Conservation (phyloP, 1,139 yeast species). For the Debaryomycetaceae sp. region DNA sequence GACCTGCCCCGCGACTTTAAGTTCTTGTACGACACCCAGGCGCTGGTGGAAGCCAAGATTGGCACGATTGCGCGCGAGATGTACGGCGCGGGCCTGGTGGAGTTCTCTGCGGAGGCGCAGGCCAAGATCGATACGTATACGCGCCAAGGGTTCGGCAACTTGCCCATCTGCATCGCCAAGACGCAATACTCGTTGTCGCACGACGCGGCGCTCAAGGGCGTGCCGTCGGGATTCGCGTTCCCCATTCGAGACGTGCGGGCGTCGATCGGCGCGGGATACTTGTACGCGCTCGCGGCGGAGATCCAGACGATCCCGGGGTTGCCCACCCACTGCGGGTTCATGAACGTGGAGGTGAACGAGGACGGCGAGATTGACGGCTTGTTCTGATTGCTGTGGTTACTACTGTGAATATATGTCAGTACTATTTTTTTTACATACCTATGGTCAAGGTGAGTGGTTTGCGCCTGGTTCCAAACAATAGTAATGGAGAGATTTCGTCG, state of each 20-base stretch:
- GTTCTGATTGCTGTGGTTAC: too few relatives aligned
- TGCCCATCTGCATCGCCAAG: conserved; percentile 96
- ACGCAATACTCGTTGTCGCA: conserved; percentile 95
- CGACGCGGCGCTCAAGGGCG: conserved; percentile 89
- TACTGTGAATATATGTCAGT: too few relatives aligned
- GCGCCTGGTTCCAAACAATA: too few relatives aligned
- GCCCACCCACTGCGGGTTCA: conserved; percentile 93
- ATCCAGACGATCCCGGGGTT: conserved; percentile 96
- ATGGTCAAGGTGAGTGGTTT: too few relatives aligned
- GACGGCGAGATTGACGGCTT: conserved; percentile 93
- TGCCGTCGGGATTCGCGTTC: conserved; percentile 86
- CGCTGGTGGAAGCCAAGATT: conserved; percentile 74
- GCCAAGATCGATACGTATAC: conserved; percentile 77
- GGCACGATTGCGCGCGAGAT: conserved; percentile 73
- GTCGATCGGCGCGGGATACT: conserved; percentile 92
- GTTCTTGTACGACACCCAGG: conserved; percentile 57
- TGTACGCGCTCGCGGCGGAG: conserved; percentile 94
- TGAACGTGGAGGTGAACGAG: conserved; percentile 91
- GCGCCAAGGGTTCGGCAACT: conserved; percentile 79
- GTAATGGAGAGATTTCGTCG: too few relatives aligned
- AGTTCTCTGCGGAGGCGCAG: conserved; percentile 76
- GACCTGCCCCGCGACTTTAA: conserved; percentile 47
- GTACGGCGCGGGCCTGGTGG: conserved; percentile 93
- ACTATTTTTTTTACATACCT: too few relatives aligned
- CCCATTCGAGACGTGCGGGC: conserved; percentile 94